These are phyloP conservation scores for Candida pseudocylindracea DNA, from an alignment of 1,139 yeast genomes.

Conservation along the genomic window DNA sequence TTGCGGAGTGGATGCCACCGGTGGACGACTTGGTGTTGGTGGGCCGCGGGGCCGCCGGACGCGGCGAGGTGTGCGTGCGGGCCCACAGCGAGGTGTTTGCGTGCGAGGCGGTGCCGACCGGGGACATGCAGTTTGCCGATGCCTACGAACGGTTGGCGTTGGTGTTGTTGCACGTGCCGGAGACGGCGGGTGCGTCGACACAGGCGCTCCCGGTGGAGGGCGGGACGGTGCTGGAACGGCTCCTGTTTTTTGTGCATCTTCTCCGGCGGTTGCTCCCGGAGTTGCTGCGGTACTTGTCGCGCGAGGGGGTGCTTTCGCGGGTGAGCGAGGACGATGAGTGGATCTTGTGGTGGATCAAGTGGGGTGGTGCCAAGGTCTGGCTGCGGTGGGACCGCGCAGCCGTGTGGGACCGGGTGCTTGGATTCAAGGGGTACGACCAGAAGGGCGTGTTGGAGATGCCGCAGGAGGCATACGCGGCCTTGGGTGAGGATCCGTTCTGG, in stretches of 20 bases:
- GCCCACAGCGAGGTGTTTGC: too few species aligned
- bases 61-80: too few species aligned
- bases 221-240: conserved; percentile 47
- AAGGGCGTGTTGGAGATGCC: conserved; percentile 8
- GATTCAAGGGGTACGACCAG: conserved; percentile 38
- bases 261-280: conserved; percentile 53
- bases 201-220: conserved; percentile 29
- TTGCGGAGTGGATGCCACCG: conserved; percentile 84
- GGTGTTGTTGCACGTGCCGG: conserved; percentile 56
- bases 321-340: conserved; percentile 61
- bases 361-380: conserved; percentile 80
- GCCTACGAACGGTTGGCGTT: conserved; percentile 58
- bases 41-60: conserved; percentile 11
- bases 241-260: conserved; percentile 49
- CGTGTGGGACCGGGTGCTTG: conserved; percentile 71
- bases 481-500: conserved; percentile 26
- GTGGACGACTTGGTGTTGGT: conserved; percentile 19
- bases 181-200: conserved; percentile 10
- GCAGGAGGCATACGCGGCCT: conserved; percentile 8
- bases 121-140: conserved; percentile 32
- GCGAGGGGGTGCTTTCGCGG: conserved; percentile 52
- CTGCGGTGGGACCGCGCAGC: conserved; percentile 67
- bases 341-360: conserved; percentile 90
- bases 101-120: conserved; percentile 2
- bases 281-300: conserved; percentile 51